Conservation (phyloP, 192 early-diverging fungal genomes). For the Podila epicladia region DNA sequence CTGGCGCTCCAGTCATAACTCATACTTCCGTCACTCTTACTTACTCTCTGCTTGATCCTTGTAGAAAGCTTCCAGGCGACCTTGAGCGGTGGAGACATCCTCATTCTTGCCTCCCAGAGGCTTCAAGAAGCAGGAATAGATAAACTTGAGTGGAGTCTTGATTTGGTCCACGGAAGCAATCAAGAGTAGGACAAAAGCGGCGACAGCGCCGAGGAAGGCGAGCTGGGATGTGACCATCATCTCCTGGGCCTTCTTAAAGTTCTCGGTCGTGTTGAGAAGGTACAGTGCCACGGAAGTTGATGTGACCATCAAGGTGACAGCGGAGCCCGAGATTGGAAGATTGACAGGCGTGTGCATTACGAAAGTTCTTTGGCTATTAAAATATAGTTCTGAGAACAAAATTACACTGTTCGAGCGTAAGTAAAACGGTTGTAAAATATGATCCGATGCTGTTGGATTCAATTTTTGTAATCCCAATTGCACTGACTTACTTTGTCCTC, state of each 20-base stretch:
- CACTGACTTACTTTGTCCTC: no score
- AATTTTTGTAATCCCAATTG: no score
- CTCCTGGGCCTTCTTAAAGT: constrained; percentile 46
- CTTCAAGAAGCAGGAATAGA: constrained; percentile 82
- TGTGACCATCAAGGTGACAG: constrained; percentile 28
- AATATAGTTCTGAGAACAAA: no score
- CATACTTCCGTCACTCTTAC: background rate
- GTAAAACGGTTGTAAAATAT: no score
- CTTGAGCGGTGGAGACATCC: constrained; percentile 65
- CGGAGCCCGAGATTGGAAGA: constrained; percentile 6
- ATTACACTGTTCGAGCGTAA: no score
- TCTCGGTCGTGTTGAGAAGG: constrained; percentile 40
- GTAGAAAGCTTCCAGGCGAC: constrained; percentile 83
- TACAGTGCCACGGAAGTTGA: constrained; percentile 44
- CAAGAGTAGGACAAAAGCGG: constrained; percentile 34
- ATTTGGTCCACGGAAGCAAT: constrained; percentile 52
- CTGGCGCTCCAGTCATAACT: no score
- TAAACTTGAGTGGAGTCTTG: constrained; percentile 61
- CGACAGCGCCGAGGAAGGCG: constrained; percentile 26
- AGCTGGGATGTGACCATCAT: constrained; percentile 43
- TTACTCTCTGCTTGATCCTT: constrained; percentile 76
- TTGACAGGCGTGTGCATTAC: no score
- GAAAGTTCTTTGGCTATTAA: no score
- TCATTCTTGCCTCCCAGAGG: constrained; percentile 66
- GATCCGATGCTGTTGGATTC: no score